Percentiles rank a stretch among this genome's conserved stretches.
phyloP scores from a whole-genome alignment of 2,329 filamentous ascomycete genomes.

The Curvularia verruculosa region DNA sequence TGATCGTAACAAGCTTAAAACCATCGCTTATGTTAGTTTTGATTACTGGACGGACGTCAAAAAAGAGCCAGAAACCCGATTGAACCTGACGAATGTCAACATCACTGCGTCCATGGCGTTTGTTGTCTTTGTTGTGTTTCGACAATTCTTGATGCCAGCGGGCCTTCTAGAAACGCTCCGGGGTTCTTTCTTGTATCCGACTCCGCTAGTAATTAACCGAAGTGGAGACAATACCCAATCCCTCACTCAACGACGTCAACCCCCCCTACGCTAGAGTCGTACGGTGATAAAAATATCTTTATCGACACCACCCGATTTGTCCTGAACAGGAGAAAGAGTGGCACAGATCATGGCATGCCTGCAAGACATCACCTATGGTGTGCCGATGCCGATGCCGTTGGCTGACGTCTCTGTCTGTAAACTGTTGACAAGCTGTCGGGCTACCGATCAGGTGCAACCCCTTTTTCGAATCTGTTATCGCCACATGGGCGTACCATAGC shows the following conservation, averaged over 20 bases:
- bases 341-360: constrained; percentile 5
- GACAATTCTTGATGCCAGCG: constrained; percentile 4
- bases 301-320: constrained; percentile 8
- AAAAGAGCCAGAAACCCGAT: neutral
- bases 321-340: constrained; percentile 7
- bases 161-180: constrained; percentile 15
- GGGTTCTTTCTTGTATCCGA: constrained; percentile 10
- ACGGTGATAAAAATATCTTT: constrained; percentile 27
- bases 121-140: neutral
- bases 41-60: neutral
- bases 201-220: constrained; percentile 20
- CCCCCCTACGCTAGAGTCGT: constrained; percentile 9
- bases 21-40: neutral
- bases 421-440: neutral
- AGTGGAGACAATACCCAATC: constrained; percentile 31
- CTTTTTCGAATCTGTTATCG: neutral
- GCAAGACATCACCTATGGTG: constrained; percentile 7
- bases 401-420: neutral
- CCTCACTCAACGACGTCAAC: constrained; percentile 26
- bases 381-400: neutral
- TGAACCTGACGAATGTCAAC: no score
- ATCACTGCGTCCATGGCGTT: neutral
- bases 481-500: constrained; percentile 8
- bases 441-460: neutral
- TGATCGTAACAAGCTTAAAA: constrained; percentile 1